A percentile compares a stretch with the other conserved stretches of the same genome.
Evolutionary conservation across 345 rosid genomes (phyloP).

Genomic region (Brassica incana): DNA sequence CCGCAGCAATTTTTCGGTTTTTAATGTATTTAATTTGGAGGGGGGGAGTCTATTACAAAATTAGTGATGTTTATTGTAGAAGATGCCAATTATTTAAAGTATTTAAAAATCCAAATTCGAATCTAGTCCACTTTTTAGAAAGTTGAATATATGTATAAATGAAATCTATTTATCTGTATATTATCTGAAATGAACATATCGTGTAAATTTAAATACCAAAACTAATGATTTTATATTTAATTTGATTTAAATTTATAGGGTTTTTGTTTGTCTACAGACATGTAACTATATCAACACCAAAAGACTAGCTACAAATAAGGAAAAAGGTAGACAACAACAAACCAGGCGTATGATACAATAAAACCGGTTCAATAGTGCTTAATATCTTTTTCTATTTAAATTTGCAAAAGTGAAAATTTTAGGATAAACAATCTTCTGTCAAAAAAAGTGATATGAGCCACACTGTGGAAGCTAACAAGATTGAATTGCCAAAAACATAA

Average conservation of each 20-base stretch:
- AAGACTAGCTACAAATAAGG: constrained; percentile 1
- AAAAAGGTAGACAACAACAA: background rate
- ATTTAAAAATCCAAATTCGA: background rate
- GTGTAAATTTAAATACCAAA: too few species aligned
- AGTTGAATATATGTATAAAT: too few species aligned
- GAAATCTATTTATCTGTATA: background rate
- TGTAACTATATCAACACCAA: background rate
- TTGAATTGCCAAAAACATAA: background rate
- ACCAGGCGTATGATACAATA: background rate
- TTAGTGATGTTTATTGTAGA: background rate
- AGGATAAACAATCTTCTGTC: background rate
- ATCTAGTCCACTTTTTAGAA: too few species aligned
- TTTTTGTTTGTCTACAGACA: too few species aligned
- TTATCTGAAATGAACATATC: too few species aligned
- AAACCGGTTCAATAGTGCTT: constrained; percentile 1
- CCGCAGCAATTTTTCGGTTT: background rate
- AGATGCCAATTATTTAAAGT: background rate
- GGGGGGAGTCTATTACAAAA: too few species aligned
- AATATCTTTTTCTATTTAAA: background rate
- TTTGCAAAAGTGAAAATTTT: background rate
- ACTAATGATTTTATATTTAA: too few species aligned
- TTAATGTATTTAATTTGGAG: background rate
- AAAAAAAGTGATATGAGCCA: background rate
- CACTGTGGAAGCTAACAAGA: background rate
- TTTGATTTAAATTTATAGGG: background rate